Percentiles rank a stretch among this genome's conserved stretches.
phyloP scores from a whole-genome alignment of 306 rosid species.

The Hippophae gyantsensis region DNA sequence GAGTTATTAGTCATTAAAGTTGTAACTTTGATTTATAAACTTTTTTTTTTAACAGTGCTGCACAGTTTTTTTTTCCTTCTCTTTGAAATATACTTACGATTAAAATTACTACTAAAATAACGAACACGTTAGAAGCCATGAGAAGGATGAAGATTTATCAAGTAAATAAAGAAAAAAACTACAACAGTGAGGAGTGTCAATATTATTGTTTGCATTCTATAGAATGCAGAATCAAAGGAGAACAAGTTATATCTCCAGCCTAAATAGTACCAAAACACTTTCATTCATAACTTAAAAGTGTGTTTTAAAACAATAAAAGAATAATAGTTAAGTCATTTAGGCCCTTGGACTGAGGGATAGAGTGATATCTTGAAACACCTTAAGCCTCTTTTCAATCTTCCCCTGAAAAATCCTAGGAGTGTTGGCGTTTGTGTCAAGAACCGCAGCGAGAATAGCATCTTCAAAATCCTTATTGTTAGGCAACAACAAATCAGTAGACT shows the following conservation, averaged over 20 bases:
- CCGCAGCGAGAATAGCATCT: slow-evolving; percentile 76
- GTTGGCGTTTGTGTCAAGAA: slow-evolving; percentile 33
- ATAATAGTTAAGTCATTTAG: slow-evolving; percentile 4
- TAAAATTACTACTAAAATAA: too few relatives aligned
- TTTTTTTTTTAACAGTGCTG: too few relatives aligned
- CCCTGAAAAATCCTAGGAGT: slow-evolving; percentile 19
- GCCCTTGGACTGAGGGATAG: slow-evolving; percentile 91
- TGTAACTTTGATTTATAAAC: too few relatives aligned
- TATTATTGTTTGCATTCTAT: background rate
- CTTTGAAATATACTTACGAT: too few relatives aligned
- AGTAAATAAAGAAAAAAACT: too few relatives aligned
- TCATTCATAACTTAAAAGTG: slow-evolving; percentile 21
- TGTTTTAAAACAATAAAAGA: background rate
- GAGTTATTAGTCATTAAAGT: too few relatives aligned
- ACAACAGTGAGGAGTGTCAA: too few relatives aligned
- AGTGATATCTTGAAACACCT: slow-evolving; percentile 80
- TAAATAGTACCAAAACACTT: slow-evolving; percentile 23
- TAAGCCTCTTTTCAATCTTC: slow-evolving; percentile 76
- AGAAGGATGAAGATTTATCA: too few relatives aligned
- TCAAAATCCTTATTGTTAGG: slow-evolving; percentile 81
- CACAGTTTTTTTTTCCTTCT: too few relatives aligned
- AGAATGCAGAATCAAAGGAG: slow-evolving; percentile 46
- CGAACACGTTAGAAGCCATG: too few relatives aligned
- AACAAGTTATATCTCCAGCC: slow-evolving; percentile 90
- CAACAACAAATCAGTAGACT: slow-evolving; percentile 44